Evolutionary conservation across 805 yeast species (phyloP).

Genomic region (Cyberlindnera amylophila): DNA sequence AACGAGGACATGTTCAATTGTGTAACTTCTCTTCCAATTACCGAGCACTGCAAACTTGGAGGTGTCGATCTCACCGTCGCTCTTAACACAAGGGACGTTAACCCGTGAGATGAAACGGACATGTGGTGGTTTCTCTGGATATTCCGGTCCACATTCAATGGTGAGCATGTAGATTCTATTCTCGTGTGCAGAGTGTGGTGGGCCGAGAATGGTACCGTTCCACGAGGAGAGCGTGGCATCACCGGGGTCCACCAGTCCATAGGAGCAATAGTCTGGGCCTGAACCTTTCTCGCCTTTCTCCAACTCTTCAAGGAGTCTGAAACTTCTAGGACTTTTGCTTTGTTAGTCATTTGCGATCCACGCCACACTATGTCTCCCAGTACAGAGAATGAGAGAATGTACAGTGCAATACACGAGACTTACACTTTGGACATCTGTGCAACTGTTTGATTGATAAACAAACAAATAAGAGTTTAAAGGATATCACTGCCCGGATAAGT

Average conservation of each 20-base stretch:
- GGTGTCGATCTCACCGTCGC: constrained; percentile 52
- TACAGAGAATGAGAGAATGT: background rate
- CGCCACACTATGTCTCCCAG: too few relatives aligned
- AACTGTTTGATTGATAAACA: too few relatives aligned
- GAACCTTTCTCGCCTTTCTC: constrained; percentile 98
- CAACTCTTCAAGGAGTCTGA: constrained; percentile 89
- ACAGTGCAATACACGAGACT: too few relatives aligned
- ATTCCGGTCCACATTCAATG: constrained; percentile 75
- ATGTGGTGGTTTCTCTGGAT: constrained; percentile 87
- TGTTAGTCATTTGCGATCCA: background rate
- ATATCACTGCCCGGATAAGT: too few relatives aligned
- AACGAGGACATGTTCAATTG: constrained; percentile 88
- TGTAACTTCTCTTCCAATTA: constrained; percentile 83
- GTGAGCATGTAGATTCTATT: constrained; percentile 86
- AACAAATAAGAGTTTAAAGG: too few relatives aligned
- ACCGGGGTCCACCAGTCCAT: constrained; percentile 85
- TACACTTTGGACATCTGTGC: background rate
- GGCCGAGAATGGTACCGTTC: constrained; percentile 98
- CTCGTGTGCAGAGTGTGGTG: constrained; percentile 88
- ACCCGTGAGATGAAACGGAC: constrained; percentile 80
- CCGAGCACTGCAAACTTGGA: constrained; percentile 61
- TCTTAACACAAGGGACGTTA: constrained; percentile 83
- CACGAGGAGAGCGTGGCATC: constrained; percentile 92
- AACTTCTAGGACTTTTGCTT: constrained; percentile 76
- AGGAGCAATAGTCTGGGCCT: constrained; percentile 95